A percentile compares a stretch with the other conserved stretches of the same genome.
These are phyloP conservation scores for Puccinia horiana DNA, from an alignment of 1,284 basidiomycete species.

Conservation along the genomic window DNA sequence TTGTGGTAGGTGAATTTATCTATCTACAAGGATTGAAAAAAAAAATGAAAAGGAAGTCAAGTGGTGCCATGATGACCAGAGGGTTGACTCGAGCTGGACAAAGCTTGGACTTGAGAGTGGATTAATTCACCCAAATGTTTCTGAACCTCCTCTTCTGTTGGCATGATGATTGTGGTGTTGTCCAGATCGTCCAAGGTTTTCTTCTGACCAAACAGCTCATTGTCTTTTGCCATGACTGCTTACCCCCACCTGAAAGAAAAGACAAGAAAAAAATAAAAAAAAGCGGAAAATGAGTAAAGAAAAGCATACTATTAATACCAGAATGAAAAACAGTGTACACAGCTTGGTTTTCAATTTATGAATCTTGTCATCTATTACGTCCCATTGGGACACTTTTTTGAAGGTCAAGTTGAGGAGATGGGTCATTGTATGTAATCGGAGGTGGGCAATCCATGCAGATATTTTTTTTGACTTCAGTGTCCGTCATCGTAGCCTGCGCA, in stretches of 20 bases:
- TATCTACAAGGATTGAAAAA: too few species aligned
- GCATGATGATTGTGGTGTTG: neutral
- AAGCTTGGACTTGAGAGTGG: too few species aligned
- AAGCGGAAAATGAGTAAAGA: neutral
- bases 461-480: neutral
- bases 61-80: too few species aligned
- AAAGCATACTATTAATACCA: too few species aligned
- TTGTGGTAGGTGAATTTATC: too few species aligned
- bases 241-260: neutral
- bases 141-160: neutral
- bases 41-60: too few species aligned
- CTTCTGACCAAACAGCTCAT: neutral
- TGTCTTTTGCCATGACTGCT: neutral
- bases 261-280: neutral
- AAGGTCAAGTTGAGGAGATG: neutral
- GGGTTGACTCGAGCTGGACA: too few species aligned
- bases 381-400: neutral
- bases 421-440: too few species aligned
- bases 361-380: neutral
- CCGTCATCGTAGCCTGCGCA: neutral
- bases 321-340: neutral
- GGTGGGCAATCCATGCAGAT: neutral
- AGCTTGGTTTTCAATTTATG: neutral
- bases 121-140: too few species aligned
- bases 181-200: neutral